Base-by-base conservation (phyloP, 2,329 filamentous ascomycete species). In the Cephalotrichum gorgonifer region DNA sequence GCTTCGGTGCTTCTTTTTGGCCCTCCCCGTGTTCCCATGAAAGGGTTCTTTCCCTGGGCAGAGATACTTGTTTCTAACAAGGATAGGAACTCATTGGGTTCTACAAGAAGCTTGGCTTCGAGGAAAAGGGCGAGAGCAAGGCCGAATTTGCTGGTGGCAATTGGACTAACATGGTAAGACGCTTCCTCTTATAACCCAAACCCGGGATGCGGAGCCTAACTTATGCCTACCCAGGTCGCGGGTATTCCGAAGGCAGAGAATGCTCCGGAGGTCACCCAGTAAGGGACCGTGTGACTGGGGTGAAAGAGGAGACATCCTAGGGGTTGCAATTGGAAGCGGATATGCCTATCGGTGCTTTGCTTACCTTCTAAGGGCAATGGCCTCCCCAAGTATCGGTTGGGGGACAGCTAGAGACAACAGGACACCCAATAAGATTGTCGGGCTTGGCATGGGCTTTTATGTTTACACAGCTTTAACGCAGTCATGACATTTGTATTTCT, bases 151-250 rank as follows among this genome's bases (percentile, higher is more conserved):
- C 83, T 20, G 88, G 88, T 33, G 86, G 88, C 28, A 83, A 80
- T 17, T 95, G 89, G 88, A 74, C 79, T 56, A 83, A 93, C 62
- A 81, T 95, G 86, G 85, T 89, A 63, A 63, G 73, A 12, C 27
- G 22, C 23, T 7, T n/a, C 27, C n/a, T 39, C 15, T 23, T 25
- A 25, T 39, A 30, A 20, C 38, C 17, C 23, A 11, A 28, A 44
- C 31, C 33, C 30, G 20, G 7, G 33, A 26, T 27, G 44, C 42
- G 12, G 14, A 39, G 25, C 17, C 41, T 33, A 23, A 35, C 39
- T 27, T n/a, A 46, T 22, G 11, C 28, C 30, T 9, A 22, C 30
- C 22, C 15, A 46, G 8, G 15, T 25, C 26, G 30, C 33, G 26
- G 44, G 41, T 26, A 9, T n/a, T n/a, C 38, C 17, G 17, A 22